Base-by-base conservation (phyloP, 2,329 filamentous ascomycete species). In the Trichoderma hamatum region DNA sequence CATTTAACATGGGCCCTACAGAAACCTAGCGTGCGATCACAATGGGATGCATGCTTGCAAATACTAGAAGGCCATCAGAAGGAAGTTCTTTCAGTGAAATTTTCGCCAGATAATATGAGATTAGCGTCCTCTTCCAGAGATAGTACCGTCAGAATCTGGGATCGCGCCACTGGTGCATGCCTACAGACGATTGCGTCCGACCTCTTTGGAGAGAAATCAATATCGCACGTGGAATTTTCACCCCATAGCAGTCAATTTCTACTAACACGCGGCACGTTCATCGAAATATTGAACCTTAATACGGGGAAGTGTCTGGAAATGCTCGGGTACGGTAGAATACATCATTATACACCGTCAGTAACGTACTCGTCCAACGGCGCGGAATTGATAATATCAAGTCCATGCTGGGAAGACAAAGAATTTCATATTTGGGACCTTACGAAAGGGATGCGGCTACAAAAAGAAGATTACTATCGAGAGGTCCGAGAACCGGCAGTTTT, bases 251-350 rank as follows among this genome's bases (percentile, higher is more conserved):
- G 16, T 43, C 39, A 43, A n/a, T 43, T 43, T 16, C 16, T 16
- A n/a, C 19, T n/a, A 9, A 0, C 16, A 9, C 19, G 3, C 0
- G 3, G 3, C 16, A 9, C 7, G 0, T n/a, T 1, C 3, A 19
- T 43, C 16, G 9, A n/a, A 3, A n/a, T 43, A 9, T n/a, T 43
- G 16, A 16, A 43, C 19, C 5, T 9, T 19, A n/a, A n/a, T 3
- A 43, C 16, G 0, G 2, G 36, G 7, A 6, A 14, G 5, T 43
- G 4, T 19, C 1, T 19, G 9, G 19, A 7, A 16, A 43, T 5
- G 16, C 36, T 39, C 36, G 5, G 6, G 1, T 16, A 19, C 4
- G 36, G 36, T 19, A 2, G n/a, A n/a, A n/a, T 3, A 16, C 13
- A 16, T 36, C 14, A 19, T 19, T 1, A n/a, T n/a, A n/a, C n/a